These are phyloP conservation scores for Protea cynaroides DNA, from an alignment of 164 flowering plant genomes.

Conservation along the genomic window DNA sequence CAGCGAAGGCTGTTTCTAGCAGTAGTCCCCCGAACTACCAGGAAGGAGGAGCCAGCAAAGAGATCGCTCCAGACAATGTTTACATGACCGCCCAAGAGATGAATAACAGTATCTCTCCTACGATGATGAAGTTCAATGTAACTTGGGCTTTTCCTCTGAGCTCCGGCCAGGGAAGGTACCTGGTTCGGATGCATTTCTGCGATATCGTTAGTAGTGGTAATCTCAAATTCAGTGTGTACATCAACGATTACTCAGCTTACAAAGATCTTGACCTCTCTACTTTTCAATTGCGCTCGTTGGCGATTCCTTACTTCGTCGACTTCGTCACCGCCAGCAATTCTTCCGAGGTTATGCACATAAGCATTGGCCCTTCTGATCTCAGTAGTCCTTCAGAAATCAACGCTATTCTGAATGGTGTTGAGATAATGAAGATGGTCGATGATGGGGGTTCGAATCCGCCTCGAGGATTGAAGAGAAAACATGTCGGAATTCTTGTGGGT, in stretches of 20 bases:
- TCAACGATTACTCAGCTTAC: slow-evolving; percentile 40
- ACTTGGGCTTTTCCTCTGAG: slow-evolving; percentile 69
- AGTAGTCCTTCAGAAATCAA: slow-evolving; percentile 13
- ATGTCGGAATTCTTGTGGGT: slow-evolving; percentile 32
- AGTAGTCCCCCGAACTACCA: slow-evolving; percentile 36
- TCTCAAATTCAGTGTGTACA: slow-evolving; percentile 51
- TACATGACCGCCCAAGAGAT: slow-evolving; percentile 76
- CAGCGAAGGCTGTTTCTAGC: slow-evolving; percentile 3
- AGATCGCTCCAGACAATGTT: slow-evolving; percentile 67
- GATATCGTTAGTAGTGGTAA: slow-evolving; percentile 60
- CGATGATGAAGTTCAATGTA: slow-evolving; percentile 41
- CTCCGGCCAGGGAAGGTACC: slow-evolving; percentile 19
- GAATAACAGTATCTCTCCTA: slow-evolving; percentile 21
- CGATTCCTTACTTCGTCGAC: slow-evolving; percentile 61
- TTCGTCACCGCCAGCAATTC: slow-evolving; percentile 39
- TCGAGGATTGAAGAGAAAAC: slow-evolving; percentile 20
- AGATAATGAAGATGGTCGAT: slow-evolving; percentile 64
- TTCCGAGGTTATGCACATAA: slow-evolving; percentile 25
- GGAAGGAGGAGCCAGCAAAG: slow-evolving; percentile 40
- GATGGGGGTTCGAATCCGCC: slow-evolving; percentile 5
- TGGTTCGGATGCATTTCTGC: slow-evolving; percentile 83
- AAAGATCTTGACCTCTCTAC: slow-evolving; percentile 56
- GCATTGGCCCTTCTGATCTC: slow-evolving; percentile 70
- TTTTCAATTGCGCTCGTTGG: slow-evolving; percentile 33
- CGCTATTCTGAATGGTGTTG: slow-evolving; percentile 81